These are phyloP conservation scores for Oxalis stricta DNA, from an alignment of 441 rosid species.

Conservation along the genomic window DNA sequence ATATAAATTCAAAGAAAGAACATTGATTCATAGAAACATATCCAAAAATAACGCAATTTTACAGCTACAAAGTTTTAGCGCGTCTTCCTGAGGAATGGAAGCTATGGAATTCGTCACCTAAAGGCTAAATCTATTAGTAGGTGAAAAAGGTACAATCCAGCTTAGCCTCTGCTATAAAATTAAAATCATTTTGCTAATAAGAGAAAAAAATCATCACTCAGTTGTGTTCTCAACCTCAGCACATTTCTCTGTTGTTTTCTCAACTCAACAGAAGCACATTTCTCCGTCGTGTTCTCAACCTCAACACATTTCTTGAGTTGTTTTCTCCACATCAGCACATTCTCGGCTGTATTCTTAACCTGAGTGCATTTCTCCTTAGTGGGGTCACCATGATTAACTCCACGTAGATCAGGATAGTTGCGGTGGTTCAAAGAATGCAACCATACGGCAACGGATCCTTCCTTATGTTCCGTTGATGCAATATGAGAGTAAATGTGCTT, in stretches of 20 bases:
- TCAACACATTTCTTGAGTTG: too few species aligned
- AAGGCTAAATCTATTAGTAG: too few species aligned
- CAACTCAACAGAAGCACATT: too few species aligned
- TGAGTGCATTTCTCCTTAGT: constrained; percentile 1
- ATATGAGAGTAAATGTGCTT: constrained; percentile 74
- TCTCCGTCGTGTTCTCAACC: too few species aligned
- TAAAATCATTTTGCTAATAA: neutral
- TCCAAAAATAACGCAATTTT: too few species aligned
- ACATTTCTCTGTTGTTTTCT: too few species aligned
- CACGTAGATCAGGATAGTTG: constrained; percentile 58
- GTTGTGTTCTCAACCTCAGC: neutral
- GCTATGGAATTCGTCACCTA: too few species aligned
- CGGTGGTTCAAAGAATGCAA: constrained; percentile 81
- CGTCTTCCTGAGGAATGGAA: too few species aligned
- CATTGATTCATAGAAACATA: neutral
- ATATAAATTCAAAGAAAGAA: neutral
- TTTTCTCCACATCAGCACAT: too few species aligned
- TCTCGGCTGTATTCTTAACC: neutral
- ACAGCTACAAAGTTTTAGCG: too few species aligned
- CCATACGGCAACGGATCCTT: constrained; percentile 76
- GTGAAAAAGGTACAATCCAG: too few species aligned
- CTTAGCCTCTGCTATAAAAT: too few species aligned
- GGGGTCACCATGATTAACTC: constrained; percentile 5
- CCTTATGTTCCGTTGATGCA: constrained; percentile 65
- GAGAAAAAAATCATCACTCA: neutral